Evolutionary conservation across 73 alveolate species (phyloP).

Genomic region (Paramecium sonneborni): DNA sequence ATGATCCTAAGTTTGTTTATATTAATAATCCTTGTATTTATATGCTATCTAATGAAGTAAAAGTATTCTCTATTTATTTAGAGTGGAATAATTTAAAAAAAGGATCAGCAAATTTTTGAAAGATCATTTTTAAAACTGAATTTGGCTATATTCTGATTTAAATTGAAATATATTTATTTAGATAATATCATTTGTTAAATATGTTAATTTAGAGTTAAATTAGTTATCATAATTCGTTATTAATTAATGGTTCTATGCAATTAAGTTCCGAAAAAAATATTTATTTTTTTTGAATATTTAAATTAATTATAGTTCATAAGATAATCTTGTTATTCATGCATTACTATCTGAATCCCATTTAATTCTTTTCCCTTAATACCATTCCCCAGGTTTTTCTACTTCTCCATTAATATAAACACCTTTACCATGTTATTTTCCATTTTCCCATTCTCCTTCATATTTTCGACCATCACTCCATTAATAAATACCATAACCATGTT

Average conservation of each 20-base stretch:
- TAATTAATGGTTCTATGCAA: not conserved
- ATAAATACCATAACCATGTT: conserved; percentile 77
- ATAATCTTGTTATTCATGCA: not conserved
- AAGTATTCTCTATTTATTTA: too few species aligned
- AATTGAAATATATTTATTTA: too few species aligned
- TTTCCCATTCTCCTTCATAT: conserved; percentile 62
- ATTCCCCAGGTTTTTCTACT: not conserved
- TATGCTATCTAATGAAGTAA: too few species aligned
- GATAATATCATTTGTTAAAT: too few species aligned
- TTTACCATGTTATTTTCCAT: conserved; percentile 69
- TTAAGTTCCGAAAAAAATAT: not conserved
- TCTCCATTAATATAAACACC: conserved; percentile 48
- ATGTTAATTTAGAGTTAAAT: too few species aligned
- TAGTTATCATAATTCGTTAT: too few species aligned
- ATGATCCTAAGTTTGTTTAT: too few species aligned
- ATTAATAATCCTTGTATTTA: too few species aligned
- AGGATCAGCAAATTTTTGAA: too few species aligned
- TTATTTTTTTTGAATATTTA: not conserved
- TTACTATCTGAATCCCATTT: conserved; percentile 6
- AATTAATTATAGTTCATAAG: not conserved
- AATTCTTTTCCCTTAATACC: not conserved
- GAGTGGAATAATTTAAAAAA: too few species aligned
- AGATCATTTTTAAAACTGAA: too few species aligned
- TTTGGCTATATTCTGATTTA: too few species aligned
- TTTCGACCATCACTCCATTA: conserved; percentile 56